phyloP scores from a whole-genome alignment of 2,329 filamentous ascomycete genomes.

The Epichloe elymi region DNA sequence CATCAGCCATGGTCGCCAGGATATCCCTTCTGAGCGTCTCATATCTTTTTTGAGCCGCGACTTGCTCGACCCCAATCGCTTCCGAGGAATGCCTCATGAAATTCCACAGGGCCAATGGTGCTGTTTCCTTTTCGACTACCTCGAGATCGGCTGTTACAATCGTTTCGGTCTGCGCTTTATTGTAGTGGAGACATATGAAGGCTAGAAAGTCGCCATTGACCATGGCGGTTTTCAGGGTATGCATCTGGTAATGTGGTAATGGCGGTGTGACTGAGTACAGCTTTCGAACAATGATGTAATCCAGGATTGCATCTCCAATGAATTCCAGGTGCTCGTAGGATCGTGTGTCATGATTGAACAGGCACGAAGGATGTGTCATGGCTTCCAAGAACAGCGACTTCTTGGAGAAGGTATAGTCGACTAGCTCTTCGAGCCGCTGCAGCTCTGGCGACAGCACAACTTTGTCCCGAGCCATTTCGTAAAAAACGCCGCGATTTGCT shows the following conservation, averaged over 20 bases:
- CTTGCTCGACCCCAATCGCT: constrained; percentile 34
- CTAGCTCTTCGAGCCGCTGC: constrained; percentile 43
- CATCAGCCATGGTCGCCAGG: constrained; percentile 32
- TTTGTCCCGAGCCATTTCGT: constrained; percentile 23
- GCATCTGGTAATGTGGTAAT: constrained; percentile 48
- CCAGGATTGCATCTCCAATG: constrained; percentile 73
- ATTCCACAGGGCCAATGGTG: constrained; percentile 43
- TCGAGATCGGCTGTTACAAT: constrained; percentile 8
- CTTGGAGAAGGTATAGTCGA: constrained; percentile 61
- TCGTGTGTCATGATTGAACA: constrained; percentile 25
- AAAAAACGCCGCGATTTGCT: constrained; percentile 29
- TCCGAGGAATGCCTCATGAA: constrained; percentile 50
- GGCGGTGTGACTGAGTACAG: constrained; percentile 36
- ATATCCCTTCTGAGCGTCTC: constrained; percentile 35
- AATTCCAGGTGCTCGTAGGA: constrained; percentile 70
- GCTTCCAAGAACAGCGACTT: constrained; percentile 62
- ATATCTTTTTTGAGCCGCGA: constrained; percentile 31
- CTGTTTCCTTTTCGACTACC: constrained; percentile 10
- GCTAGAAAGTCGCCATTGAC: constrained; percentile 73
- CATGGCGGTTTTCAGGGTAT: constrained; percentile 59
- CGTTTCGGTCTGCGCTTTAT: constrained; percentile 12
- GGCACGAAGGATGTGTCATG: constrained; percentile 60
- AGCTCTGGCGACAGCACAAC: constrained; percentile 27
- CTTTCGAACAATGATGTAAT: constrained; percentile 56
- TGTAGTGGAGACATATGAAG: constrained; percentile 51